Evolutionary conservation across 2,329 filamentous ascomycete species (phyloP).

Genomic region (Fusarium humuli): DNA sequence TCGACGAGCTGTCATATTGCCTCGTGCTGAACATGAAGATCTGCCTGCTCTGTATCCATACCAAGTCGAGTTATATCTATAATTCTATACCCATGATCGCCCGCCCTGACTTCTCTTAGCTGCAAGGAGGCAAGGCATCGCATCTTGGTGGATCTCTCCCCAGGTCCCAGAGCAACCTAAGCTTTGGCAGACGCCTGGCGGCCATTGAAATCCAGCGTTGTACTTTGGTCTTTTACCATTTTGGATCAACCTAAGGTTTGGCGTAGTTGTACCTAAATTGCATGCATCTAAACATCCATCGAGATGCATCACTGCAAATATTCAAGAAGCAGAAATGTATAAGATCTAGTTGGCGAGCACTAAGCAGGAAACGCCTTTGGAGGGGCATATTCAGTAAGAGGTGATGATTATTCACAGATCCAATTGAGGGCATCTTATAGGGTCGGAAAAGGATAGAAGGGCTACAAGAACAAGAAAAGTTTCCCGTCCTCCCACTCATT

Average conservation of each 20-base stretch:
- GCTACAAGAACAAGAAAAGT: conserved; percentile 24
- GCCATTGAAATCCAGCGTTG: conserved; percentile 28
- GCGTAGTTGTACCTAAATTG: conserved; percentile 30
- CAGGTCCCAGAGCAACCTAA: conserved; percentile 33
- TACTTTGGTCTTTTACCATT: conserved; percentile 35
- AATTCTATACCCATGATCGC: conserved; percentile 28
- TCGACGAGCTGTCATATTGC: neutral
- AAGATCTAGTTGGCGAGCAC: neutral
- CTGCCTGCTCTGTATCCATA: neutral
- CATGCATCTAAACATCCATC: conserved; percentile 31
- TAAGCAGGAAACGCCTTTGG: neutral
- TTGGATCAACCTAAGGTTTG: conserved; percentile 27
- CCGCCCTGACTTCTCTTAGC: conserved; percentile 33
- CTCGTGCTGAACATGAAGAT: neutral
- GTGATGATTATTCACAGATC: neutral
- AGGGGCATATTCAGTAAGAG: neutral
- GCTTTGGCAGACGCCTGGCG: conserved; percentile 26
- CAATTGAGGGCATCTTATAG: conserved; percentile 6
- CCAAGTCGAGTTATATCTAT: conserved; percentile 15
- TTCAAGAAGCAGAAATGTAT: conserved; percentile 2
- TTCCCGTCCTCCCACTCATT: conserved; percentile 31
- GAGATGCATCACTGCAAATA: conserved; percentile 21
- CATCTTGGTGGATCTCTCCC: conserved; percentile 36
- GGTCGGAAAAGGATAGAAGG: conserved; percentile 14
- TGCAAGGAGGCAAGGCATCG: conserved; percentile 34